phyloP scores from a whole-genome alignment of 179 eudicot genomes.

The Pouteria campechiana region DNA sequence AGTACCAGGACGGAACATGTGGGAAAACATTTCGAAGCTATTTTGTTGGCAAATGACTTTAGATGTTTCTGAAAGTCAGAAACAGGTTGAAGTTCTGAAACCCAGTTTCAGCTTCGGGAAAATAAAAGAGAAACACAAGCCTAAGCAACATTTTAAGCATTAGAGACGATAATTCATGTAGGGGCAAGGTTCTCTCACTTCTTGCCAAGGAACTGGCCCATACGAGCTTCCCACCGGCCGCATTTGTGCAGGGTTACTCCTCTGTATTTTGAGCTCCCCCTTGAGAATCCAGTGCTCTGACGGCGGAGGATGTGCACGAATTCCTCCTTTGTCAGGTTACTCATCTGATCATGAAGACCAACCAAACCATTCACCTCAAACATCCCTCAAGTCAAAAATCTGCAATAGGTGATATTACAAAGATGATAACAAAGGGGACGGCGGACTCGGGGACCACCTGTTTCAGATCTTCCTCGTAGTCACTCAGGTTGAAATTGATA shows the following conservation, averaged over 20 bases:
- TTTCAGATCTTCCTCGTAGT: slow-evolving; percentile 54
- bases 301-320: slow-evolving; percentile 63
- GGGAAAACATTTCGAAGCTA: no score
- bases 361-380: not conserved
- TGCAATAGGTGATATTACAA: not conserved
- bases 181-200: slow-evolving; percentile 22
- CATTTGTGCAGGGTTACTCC: slow-evolving; percentile 68
- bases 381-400: not conserved
- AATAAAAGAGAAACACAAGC: not conserved
- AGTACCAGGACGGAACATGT: no score
- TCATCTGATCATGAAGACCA: slow-evolving; percentile 21
- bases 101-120: not conserved
- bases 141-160: not conserved
- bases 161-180: not conserved
- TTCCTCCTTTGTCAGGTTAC: slow-evolving; percentile 42
- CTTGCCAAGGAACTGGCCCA: slow-evolving; percentile 62
- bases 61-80: no score
- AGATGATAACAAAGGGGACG: no score
- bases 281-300: slow-evolving; percentile 50
- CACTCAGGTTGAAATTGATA: slow-evolving; percentile 46
- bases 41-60: no score
- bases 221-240: slow-evolving; percentile 70
- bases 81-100: no score
- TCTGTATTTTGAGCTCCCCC: slow-evolving; percentile 61
- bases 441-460: no score